phyloP scores from a whole-genome alignment of 345 rosid genomes.

The Trapa bicornis region DNA sequence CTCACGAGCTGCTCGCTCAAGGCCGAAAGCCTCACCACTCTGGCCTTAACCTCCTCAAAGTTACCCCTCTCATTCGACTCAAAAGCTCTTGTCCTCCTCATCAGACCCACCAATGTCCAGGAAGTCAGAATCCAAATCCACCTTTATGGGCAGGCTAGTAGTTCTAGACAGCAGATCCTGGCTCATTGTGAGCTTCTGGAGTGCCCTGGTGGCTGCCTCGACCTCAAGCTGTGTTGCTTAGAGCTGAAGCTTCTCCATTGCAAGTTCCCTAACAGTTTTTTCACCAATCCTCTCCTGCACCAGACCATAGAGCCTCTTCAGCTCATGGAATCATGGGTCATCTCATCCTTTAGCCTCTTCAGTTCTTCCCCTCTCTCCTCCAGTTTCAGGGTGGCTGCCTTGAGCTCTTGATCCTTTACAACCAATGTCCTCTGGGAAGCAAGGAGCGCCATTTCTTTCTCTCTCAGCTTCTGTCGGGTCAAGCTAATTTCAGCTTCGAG shows the following conservation, averaged over 20 bases:
- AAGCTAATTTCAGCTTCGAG: slow-evolving; percentile 51
- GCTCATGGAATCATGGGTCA: slow-evolving; percentile 45
- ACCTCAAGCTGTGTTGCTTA: slow-evolving; percentile 75
- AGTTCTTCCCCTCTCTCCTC: slow-evolving; percentile 46
- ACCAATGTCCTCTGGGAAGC: slow-evolving; percentile 46
- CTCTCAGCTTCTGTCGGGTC: slow-evolving; percentile 41
- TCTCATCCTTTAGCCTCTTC: slow-evolving; percentile 45
- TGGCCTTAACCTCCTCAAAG: slow-evolving; percentile 36
- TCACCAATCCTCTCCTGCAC: slow-evolving; percentile 60
- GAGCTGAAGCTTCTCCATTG: slow-evolving; percentile 68
- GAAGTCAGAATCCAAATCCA: slow-evolving; percentile 14
- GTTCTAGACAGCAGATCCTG: slow-evolving; percentile 37
- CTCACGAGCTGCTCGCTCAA: slow-evolving; percentile 53
- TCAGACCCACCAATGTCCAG: slow-evolving; percentile 11
- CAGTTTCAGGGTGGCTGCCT: slow-evolving; percentile 28
- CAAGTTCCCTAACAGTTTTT: slow-evolving; percentile 49
- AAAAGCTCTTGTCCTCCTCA: background rate
- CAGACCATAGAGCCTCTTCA: slow-evolving; percentile 44
- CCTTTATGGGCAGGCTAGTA: slow-evolving; percentile 34
- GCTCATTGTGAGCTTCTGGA: slow-evolving; percentile 64
- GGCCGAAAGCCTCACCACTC: slow-evolving; percentile 41
- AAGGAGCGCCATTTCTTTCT: slow-evolving; percentile 57
- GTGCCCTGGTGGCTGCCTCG: slow-evolving; percentile 63
- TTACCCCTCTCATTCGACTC: slow-evolving; percentile 19
- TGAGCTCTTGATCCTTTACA: slow-evolving; percentile 53